These are phyloP conservation scores for Nannizziopsis barbatae DNA, from an alignment of 2,329 filamentous ascomycete species.

Conservation along the genomic window DNA sequence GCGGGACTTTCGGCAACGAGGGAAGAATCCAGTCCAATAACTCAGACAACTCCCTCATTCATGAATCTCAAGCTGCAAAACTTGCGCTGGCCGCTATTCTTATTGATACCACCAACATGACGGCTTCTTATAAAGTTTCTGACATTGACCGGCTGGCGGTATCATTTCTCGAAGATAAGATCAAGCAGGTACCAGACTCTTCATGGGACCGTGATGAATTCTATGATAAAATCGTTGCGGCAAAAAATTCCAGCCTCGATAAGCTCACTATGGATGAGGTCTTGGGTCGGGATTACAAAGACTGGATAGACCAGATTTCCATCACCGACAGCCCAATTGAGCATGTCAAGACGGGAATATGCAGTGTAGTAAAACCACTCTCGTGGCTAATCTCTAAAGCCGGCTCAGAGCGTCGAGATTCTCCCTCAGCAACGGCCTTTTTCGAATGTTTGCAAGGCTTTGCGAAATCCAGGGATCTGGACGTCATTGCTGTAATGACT, in stretches of 20 bases:
- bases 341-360: constrained; percentile 44
- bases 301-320: constrained; percentile 40
- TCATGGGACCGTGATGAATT: constrained; percentile 40
- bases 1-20: constrained; percentile 7
- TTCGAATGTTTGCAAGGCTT: constrained; percentile 36
- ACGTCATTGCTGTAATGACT: constrained; percentile 51
- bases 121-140: constrained; percentile 35
- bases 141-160: constrained; percentile 41
- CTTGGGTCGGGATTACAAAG: constrained; percentile 53
- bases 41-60: constrained; percentile 19
- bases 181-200: constrained; percentile 1
- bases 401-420: constrained; percentile 1
- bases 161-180: constrained; percentile 42
- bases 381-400: constrained; percentile 44
- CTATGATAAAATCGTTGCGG: constrained; percentile 41
- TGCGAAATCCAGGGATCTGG: constrained; percentile 36
- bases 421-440: constrained; percentile 23
- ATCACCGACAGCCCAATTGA: constrained; percentile 9
- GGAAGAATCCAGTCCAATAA: not conserved
- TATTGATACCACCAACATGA: constrained; percentile 37
- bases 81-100: constrained; percentile 35
- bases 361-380: constrained; percentile 47
- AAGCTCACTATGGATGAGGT: constrained; percentile 45
- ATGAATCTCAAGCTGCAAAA: constrained; percentile 26
- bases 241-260: constrained; percentile 46